Evolutionary conservation across 805 yeast species (phyloP).

Genomic region (Schwanniomyces pseudopolymorphus): DNA sequence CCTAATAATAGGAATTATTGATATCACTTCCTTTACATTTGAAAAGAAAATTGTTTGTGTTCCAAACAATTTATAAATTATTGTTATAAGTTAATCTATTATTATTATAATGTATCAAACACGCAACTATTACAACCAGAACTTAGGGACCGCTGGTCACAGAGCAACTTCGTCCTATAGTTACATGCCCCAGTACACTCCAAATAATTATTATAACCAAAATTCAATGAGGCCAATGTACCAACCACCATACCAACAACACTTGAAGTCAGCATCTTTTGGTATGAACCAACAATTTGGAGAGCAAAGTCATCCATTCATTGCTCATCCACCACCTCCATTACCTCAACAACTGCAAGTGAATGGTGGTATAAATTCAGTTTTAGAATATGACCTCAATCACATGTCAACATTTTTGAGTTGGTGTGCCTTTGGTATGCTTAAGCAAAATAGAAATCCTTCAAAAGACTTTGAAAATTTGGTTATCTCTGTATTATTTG

Average conservation of each 20-base stretch:
- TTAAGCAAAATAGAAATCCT: constrained; percentile 50
- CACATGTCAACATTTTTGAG: constrained; percentile 79
- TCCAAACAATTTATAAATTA: constrained; percentile 1
- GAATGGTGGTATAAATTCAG: constrained; percentile 75
- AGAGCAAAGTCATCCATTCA: neutral
- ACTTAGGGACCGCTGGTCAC: constrained; percentile 40
- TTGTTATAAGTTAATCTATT: constrained; percentile 2
- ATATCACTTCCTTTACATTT: neutral
- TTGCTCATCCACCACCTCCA: constrained; percentile 4
- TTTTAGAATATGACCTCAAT: constrained; percentile 75
- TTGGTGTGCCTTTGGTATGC: constrained; percentile 68
- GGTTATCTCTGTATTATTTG: constrained; percentile 68
- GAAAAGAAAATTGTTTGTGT: neutral
- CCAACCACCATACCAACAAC: constrained; percentile 4
- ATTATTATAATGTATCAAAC: constrained; percentile 16
- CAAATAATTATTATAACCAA: constrained; percentile 8
- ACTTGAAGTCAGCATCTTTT: neutral
- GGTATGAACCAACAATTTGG: constrained; percentile 4
- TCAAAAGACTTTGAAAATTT: constrained; percentile 54
- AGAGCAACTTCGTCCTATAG: constrained; percentile 29
- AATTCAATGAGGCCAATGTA: constrained; percentile 12
- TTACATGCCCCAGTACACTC: constrained; percentile 21
- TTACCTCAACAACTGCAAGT: constrained; percentile 16
- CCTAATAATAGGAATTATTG: neutral
- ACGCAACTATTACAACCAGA: constrained; percentile 19